Percentiles rank a stretch among this genome's conserved stretches.
These are phyloP conservation scores for Cordyceps farinosa DNA, from an alignment of 2,329 filamentous ascomycete species.

Conservation along the genomic window DNA sequence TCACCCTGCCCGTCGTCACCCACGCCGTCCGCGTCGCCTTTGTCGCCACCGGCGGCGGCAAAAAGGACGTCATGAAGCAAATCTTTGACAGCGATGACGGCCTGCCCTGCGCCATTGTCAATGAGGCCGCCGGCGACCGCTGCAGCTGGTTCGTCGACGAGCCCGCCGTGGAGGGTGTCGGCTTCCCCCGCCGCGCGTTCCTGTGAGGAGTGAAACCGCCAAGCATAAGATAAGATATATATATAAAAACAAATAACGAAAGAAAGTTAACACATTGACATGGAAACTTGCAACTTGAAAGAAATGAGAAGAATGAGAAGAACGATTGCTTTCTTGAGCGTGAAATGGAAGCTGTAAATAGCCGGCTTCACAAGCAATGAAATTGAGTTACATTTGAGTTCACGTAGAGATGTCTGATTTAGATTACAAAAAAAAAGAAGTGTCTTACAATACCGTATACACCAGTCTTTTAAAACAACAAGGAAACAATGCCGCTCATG, in stretches of 20 bases:
- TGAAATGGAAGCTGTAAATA: no score
- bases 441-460: neutral
- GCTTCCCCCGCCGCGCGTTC: constrained; percentile 71
- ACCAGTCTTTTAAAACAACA: no score
- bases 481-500: neutral
- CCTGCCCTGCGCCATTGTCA: constrained; percentile 84
- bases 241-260: neutral
- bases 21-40: constrained; percentile 86
- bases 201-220: constrained; percentile 33
- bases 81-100: constrained; percentile 80
- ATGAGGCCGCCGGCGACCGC: constrained; percentile 76
- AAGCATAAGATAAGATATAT: neutral
- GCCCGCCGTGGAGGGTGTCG: constrained; percentile 78
- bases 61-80: constrained; percentile 87
- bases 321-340: no score
- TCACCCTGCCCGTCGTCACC: constrained; percentile 85
- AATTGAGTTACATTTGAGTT: no score
- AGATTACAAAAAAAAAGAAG: neutral
- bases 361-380: no score
- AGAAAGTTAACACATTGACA: neutral
- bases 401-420: no score
- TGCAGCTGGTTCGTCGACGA: constrained; percentile 95
- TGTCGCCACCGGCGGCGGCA: constrained; percentile 82
- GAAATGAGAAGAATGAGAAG: no score
- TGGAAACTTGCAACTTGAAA: no score